phyloP scores from a whole-genome alignment of 768 basidiomycete species.

The Lentinula guzmanii region DNA sequence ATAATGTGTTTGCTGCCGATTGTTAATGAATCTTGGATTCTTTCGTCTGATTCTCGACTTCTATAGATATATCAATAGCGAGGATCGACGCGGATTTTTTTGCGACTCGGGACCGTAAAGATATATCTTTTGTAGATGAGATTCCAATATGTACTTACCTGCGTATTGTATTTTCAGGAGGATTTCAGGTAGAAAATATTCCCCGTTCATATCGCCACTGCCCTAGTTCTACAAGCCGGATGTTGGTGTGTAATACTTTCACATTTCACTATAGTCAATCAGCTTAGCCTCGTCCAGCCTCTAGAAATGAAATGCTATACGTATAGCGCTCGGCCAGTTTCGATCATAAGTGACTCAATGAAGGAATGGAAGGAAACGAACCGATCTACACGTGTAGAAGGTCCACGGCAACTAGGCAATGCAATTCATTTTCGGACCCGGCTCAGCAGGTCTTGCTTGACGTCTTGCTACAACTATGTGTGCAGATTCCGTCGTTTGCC shows the following conservation, averaged over 20 bases:
- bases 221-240: neutral
- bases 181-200: too few relatives aligned
- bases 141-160: too few relatives aligned
- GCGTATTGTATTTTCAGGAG: too few relatives aligned
- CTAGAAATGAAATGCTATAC: neutral
- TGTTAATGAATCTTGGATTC: neutral
- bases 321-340: neutral
- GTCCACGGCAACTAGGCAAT: neutral
- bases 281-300: neutral
- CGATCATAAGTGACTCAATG: neutral
- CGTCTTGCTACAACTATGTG: slow-evolving; percentile 1
- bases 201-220: neutral
- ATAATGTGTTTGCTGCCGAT: neutral
- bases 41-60: neutral
- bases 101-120: neutral
- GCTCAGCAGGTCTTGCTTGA: neutral
- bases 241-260: neutral
- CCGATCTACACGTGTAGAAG: slow-evolving; percentile 1
- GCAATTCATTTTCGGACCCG: slow-evolving; percentile 3
- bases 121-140: neutral
- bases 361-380: neutral
- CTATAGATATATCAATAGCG: neutral
- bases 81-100: neutral
- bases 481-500: neutral
- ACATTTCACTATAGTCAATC: neutral